Base-by-base conservation (phyloP, 2,329 filamentous ascomycete species). In the Penicillium sp. region DNA sequence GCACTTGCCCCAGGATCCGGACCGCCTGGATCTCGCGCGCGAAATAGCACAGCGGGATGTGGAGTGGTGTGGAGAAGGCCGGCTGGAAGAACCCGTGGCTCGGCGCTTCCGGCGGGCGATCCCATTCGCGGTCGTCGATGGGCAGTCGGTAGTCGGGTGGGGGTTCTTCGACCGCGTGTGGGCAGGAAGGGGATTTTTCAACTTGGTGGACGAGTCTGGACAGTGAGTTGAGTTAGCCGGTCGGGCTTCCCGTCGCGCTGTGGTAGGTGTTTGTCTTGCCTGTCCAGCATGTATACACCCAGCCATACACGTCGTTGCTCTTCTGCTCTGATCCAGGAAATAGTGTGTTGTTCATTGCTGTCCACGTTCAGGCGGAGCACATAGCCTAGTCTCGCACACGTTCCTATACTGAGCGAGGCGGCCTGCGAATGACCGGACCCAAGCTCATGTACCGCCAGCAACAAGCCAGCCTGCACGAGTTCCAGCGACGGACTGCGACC, bases 251-350 rank as follows among this genome's bases (percentile, higher is more conserved):
- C 21, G 19, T 23, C 47, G 6, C 26, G 19, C 48, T 35, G 15
- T 29, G 29, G 23, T 9, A n/a, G 29, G 23, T 21, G 48, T 5
- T 1, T n/a, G 17, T 38, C 7, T 26, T 9, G 61, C 62, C 62
- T 41, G n/a, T 64, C 62, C 8, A 64, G 21, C 26, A 64, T 19
- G n/a, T 58, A 61, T 11, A 64, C 3, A 8, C 62, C 62, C 15
- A 50, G n/a, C 62, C 62, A 64, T 2, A 58, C 58, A 26, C 62
- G 35, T 21, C 58, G 31, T 23, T 46, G 58, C 45, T 64, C 62
- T 15, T 64, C 62, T 3, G 44, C 29, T 9, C 23, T 56, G 1
- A 26, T 7, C 61, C 61, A 63, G 2, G 41, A 21, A 1, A 26
- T 26, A 0, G 38, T 3, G n/a, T 45, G 21, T 0, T 21, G n/a